phyloP scores from a whole-genome alignment of 495 filamentous ascomycete species.

The Aspergillus nidulans region DNA sequence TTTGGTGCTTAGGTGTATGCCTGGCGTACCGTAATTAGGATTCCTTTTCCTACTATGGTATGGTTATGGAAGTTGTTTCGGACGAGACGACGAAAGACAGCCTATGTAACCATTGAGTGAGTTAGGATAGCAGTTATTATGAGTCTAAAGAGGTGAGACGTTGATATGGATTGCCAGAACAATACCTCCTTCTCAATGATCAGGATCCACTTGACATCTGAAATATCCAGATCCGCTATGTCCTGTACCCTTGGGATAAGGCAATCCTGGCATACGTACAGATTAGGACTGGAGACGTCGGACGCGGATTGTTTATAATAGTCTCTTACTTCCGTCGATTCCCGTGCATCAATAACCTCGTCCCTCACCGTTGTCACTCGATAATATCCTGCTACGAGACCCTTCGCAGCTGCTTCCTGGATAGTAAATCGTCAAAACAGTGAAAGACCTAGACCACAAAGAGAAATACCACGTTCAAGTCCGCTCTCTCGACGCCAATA shows the following conservation, averaged over 20 bases:
- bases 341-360: slow-evolving; percentile 21
- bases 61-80: slow-evolving; percentile 48
- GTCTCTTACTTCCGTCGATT: slow-evolving; percentile 12
- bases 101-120: slow-evolving; percentile 39
- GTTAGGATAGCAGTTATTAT: not conserved
- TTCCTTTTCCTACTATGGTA: slow-evolving; percentile 50
- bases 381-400: slow-evolving; percentile 58
- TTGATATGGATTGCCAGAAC: not conserved
- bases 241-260: slow-evolving; percentile 60
- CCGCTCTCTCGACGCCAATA: slow-evolving; percentile 35
- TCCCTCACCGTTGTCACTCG: slow-evolving; percentile 27
- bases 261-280: slow-evolving; percentile 47
- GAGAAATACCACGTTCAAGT: slow-evolving; percentile 44
- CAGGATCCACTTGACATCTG: slow-evolving; percentile 62
- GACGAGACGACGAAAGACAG: slow-evolving; percentile 71
- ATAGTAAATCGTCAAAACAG: slow-evolving; percentile 22
- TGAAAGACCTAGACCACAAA: not conserved
- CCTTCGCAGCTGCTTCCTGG: slow-evolving; percentile 62
- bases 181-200: slow-evolving; percentile 91
- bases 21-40: slow-evolving; percentile 62
- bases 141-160: not conserved
- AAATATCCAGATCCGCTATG: slow-evolving; percentile 50
- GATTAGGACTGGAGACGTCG: not conserved
- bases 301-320: not conserved
- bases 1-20: not conserved